A percentile compares a stretch with the other conserved stretches of the same genome.
These are phyloP conservation scores for Parmelia sp. DNA, from an alignment of 495 filamentous ascomycete species.

Conservation along the genomic window DNA sequence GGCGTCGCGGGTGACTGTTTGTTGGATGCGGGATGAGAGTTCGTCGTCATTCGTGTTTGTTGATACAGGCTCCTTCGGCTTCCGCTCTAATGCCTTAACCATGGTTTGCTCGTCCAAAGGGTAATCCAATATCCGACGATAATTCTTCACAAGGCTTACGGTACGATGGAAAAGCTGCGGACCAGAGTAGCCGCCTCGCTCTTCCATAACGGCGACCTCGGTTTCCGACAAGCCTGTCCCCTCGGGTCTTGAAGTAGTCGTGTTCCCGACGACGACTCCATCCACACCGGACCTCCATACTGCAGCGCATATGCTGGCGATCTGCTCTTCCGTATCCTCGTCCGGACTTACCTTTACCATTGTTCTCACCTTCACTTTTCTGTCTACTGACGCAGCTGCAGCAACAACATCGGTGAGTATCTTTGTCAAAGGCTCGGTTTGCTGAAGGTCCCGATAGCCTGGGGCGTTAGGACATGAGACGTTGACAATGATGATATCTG, in stretches of 20 bases:
- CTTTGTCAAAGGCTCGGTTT: not conserved
- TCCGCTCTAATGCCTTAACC: constrained; percentile 22
- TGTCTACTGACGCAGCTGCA: not conserved
- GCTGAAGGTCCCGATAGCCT: not conserved
- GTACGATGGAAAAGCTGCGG: not conserved
- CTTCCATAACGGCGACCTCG: not conserved
- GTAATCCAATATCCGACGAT: not conserved
- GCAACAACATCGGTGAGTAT: not conserved
- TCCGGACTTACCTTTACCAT: constrained; percentile 98
- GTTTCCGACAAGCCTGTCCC: too few species aligned
- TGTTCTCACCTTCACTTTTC: not conserved
- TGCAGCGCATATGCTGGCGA: constrained; percentile 80
- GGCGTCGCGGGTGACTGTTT: constrained; percentile 22
- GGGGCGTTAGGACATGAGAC: not conserved
- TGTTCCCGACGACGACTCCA: constrained; percentile 93
- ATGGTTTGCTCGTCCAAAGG: too few species aligned
- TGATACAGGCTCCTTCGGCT: not conserved
- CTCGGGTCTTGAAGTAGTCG: too few species aligned
- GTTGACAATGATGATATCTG: not conserved
- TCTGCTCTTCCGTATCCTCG: constrained; percentile 73
- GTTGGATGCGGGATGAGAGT: constrained; percentile 22
- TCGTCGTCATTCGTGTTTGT: constrained; percentile 1
- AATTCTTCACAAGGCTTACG: not conserved
- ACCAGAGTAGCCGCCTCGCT: not conserved
- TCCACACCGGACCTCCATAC: constrained; percentile 79